Percentiles rank a stretch among this genome's conserved stretches.
These are phyloP conservation scores for Zygosaccharomyces sapae DNA, from an alignment of 1,139 yeast species.

Conservation along the genomic window DNA sequence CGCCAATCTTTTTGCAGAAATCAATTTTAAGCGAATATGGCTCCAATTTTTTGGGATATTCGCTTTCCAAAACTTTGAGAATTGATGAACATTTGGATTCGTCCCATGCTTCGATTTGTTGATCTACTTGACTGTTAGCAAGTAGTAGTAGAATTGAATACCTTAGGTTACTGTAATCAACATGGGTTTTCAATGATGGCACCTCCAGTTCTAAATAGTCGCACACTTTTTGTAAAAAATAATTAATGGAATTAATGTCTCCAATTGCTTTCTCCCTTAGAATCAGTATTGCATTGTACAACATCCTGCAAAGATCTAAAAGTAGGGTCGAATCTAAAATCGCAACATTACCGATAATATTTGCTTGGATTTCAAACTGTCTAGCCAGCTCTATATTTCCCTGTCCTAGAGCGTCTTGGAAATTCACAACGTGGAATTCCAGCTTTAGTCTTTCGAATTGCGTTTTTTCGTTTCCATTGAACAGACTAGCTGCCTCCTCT, in stretches of 20 bases:
- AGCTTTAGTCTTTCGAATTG: slow-evolving; percentile 16
- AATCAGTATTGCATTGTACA: slow-evolving; percentile 21
- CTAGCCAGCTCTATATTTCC: slow-evolving; percentile 25
- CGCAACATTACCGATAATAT: slow-evolving; percentile 11
- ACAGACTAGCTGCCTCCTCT: slow-evolving; percentile 5
- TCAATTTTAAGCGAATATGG: slow-evolving; percentile 21
- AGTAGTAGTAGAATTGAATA: slow-evolving; percentile 17
- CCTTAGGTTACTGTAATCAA: slow-evolving; percentile 19
- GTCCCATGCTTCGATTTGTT: slow-evolving; percentile 2
- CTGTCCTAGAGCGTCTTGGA: slow-evolving; percentile 18
- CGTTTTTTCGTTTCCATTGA: slow-evolving; percentile 1
- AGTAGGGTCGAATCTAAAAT: slow-evolving; percentile 15
- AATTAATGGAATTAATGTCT: slow-evolving; percentile 3
- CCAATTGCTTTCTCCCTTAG: slow-evolving; percentile 8
- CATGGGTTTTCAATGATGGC: slow-evolving; percentile 17
- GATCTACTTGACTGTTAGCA: slow-evolving; percentile 17
- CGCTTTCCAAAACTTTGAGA: slow-evolving; percentile 17
- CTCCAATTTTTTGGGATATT: slow-evolving; percentile 25
- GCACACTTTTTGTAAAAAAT: slow-evolving; percentile 12
- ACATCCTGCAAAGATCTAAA: slow-evolving; percentile 25
- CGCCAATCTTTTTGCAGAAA: slow-evolving; percentile 10
- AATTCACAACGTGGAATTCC: slow-evolving; percentile 21
- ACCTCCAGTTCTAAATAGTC: slow-evolving; percentile 16
- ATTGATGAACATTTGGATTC: slow-evolving; percentile 10
- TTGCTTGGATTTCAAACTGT: slow-evolving; percentile 18